Base-by-base conservation (phyloP, 345 rosid genomes). In the Microthlaspi erraticum region DNA sequence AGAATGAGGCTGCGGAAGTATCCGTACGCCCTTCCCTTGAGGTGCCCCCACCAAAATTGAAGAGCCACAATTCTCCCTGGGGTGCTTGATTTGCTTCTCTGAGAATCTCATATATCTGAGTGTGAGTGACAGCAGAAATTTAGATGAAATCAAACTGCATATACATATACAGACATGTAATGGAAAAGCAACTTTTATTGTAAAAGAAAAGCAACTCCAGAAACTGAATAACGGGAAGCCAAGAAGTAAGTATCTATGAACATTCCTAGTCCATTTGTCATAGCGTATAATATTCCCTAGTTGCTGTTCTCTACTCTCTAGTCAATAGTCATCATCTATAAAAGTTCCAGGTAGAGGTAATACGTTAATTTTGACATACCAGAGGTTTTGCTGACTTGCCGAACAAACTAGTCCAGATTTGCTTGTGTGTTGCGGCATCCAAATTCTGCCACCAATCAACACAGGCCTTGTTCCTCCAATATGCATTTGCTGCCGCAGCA, bases 401-500 rank as follows among this genome's bases (percentile, higher is more conserved):
- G 1, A 93, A 38, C 20, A 69, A 72, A 4, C 68, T 56, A 58
- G 60, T 77, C 78, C 85, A 70, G 9, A 87, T 64, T 41, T 85
- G 86, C 78, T 64, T 84, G 55, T 85, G 88, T 37, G 60, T 68
- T 36, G 71, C 74, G 36, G 68, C 74, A 69, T 83, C 88, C 82
- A 93, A 78, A 68, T 83, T 86, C 53, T 41, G 18, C 98, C 98
- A 93, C 98, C 98, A 93, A 72, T 93, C 94, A 12, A 76, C 48
- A 62, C 90, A 90, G 11, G 92, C 92, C 72, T 85, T 88, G 82
- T 81, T 88, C 87, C 98, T 91, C 96, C 97, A 93, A 74, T 81
- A 93, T 48, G 85, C 79, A 82, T 90, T 93, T 0, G 87, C 86
- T 2, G 92, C 84, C 32, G 70, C 62, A 31, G 92, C 83, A 0